phyloP scores from a whole-genome alignment of 140 eudicot species.

The Stevia rebaudiana region DNA sequence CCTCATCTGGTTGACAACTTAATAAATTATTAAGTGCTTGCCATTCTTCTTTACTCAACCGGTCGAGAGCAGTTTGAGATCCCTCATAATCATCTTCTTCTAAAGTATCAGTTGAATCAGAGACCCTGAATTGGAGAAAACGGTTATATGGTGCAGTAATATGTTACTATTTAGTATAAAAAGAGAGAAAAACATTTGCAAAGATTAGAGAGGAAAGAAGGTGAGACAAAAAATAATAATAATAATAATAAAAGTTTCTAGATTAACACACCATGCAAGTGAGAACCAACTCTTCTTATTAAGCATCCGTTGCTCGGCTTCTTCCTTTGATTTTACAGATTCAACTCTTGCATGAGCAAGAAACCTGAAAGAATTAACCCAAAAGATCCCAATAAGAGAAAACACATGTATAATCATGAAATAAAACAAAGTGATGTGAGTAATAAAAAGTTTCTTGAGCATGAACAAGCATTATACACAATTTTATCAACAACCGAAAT shows the following conservation, averaged over 20 bases:
- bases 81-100: slow-evolving; percentile 43
- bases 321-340: slow-evolving; percentile 88
- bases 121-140: slow-evolving; percentile 44
- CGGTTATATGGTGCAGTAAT: not conserved
- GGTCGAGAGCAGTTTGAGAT: slow-evolving; percentile 39
- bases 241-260: slow-evolving; percentile 1
- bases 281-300: slow-evolving; percentile 85
- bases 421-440: slow-evolving; percentile 7
- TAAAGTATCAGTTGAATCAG: slow-evolving; percentile 41
- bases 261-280: slow-evolving; percentile 61
- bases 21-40: slow-evolving; percentile 80
- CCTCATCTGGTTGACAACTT: slow-evolving; percentile 94
- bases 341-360: slow-evolving; percentile 97
- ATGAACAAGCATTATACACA: slow-evolving; percentile 16
- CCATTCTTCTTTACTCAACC: slow-evolving; percentile 95
- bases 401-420: slow-evolving; percentile 3
- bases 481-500: slow-evolving; percentile 8
- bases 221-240: not conserved
- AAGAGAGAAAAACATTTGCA: not conserved
- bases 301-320: slow-evolving; percentile 75
- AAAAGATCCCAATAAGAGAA: slow-evolving; percentile 12
- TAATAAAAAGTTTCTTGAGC: not conserved
- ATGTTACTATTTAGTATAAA: slow-evolving; percentile 1
- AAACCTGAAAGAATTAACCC: slow-evolving; percentile 51
- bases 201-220: not conserved